These are phyloP conservation scores for Thelephora ganbajun DNA, from an alignment of 768 basidiomycete genomes.

Conservation along the genomic window DNA sequence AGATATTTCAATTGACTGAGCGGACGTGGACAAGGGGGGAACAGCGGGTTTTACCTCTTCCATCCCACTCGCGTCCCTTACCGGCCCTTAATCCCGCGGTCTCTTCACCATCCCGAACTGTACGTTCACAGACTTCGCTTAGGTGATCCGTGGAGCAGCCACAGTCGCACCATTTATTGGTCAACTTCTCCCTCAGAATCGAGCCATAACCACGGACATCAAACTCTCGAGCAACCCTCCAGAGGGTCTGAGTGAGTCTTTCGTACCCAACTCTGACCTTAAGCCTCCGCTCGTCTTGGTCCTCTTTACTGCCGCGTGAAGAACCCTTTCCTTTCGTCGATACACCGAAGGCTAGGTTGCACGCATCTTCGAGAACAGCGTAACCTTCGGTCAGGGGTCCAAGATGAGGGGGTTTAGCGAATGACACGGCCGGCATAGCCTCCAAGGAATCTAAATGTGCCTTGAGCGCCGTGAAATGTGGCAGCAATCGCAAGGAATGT, in stretches of 20 bases:
- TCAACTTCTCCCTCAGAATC: slow-evolving; percentile 57
- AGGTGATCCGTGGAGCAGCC: slow-evolving; percentile 71
- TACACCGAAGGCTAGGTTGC: slow-evolving; percentile 36
- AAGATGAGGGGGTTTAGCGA: slow-evolving; percentile 54
- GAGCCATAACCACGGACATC: slow-evolving; percentile 60
- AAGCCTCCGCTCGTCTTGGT: slow-evolving; percentile 42
- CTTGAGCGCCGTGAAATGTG: slow-evolving; percentile 44
- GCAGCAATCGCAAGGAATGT: slow-evolving; percentile 52
- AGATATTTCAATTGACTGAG: not conserved
- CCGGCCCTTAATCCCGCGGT: slow-evolving; percentile 43
- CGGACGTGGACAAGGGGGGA: not conserved
- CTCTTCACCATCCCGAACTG: slow-evolving; percentile 57
- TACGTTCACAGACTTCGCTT: slow-evolving; percentile 63
- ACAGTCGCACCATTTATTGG: slow-evolving; percentile 69
- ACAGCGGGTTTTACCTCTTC: slow-evolving; percentile 29
- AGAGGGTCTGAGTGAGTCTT: slow-evolving; percentile 45
- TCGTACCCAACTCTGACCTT: slow-evolving; percentile 57
- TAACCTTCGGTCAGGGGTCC: slow-evolving; percentile 44
- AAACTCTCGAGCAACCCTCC: slow-evolving; percentile 59
- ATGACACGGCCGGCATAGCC: slow-evolving; percentile 37
- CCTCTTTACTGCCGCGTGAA: slow-evolving; percentile 20
- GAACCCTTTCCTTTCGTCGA: slow-evolving; percentile 11
- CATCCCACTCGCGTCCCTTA: slow-evolving; percentile 69
- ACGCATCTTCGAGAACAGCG: slow-evolving; percentile 51
- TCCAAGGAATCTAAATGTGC: slow-evolving; percentile 50